Evolutionary conservation across 2,329 filamentous ascomycete genomes (phyloP), one percentile per base, ranked within the genome.

Genomic region (Hansfordia pulvinata): DNA sequence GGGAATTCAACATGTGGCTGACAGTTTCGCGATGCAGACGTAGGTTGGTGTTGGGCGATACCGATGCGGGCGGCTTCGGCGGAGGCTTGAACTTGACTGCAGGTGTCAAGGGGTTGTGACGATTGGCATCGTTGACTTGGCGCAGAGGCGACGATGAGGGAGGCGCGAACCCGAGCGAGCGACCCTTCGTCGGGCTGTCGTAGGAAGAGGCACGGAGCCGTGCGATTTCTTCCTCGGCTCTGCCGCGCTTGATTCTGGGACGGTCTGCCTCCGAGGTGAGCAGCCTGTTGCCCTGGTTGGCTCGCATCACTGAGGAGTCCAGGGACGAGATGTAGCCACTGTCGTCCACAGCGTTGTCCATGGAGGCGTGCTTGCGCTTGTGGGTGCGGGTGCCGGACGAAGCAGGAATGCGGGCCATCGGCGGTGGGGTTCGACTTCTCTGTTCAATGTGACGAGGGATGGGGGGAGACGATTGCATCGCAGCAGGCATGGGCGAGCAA

Each of bases 261-360:
- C 76, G 75, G 39, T 85, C 80, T 27, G 76, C 69, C 42, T 92
- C 85, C 1, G 83, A 88, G 4, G 77, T 83, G 22, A 84, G 63
- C 11, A 82, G 62, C 30, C 71, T 62, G 10, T 58, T 59, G 33
- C 69, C 62, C 36, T 71, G 68, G 35, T 76, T 73, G 25, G 79
- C 75, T 32, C 88, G 72, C 48, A 83, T 69, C 10, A 69, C 84
- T 0, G 90, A 96, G 3, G 90, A 96, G 41, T 94, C 86, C 11
- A 96, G 66, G 0, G 86, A 94, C 2, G 90, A 96, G 48, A 93
- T 93, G 53, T 96, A 98, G 20, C 90, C 90, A 47, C 88, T 96
- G 52, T 98, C 90, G 43, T 70, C 45, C 18, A 46, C 23, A 10
- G 42, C 38, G 11, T 41, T 40, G 27, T 81, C 83, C 60, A 92